Evolutionary conservation across 768 basidiomycete genomes (phyloP).

Genomic region (Lactifluus pinguis): DNA sequence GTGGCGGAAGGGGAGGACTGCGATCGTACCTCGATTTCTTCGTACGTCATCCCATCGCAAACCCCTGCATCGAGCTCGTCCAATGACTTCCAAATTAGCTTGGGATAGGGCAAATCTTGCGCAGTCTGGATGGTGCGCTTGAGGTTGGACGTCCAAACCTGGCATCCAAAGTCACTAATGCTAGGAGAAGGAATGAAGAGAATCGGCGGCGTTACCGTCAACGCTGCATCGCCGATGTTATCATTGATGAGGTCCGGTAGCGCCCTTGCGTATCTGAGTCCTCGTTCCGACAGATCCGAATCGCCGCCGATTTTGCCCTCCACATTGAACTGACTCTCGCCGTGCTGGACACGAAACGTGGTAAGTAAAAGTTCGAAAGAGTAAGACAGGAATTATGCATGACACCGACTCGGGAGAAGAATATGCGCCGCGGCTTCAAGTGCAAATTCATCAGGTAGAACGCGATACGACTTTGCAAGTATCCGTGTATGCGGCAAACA

Average conservation of each 20-base stretch:
- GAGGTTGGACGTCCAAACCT: conserved; percentile 99
- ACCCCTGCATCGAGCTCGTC: conserved; percentile 99
- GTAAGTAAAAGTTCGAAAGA: conserved; percentile 4
- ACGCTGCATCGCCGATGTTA: conserved; percentile 79
- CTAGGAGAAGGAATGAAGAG: neutral
- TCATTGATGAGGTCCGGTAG: conserved; percentile 82
- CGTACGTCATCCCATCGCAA: conserved; percentile 99
- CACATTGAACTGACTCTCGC: conserved; percentile 95
- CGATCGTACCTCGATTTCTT: conserved; percentile 81
- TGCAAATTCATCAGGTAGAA: conserved; percentile 99
- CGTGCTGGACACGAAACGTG: conserved; percentile 55
- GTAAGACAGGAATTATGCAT: neutral
- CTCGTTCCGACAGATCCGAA: conserved; percentile 74
- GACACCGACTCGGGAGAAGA: conserved; percentile 75
- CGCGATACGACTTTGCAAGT: conserved; percentile 92
- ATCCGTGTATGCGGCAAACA: conserved; percentile 82
- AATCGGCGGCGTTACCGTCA: conserved; percentile 48
- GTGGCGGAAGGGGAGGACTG: neutral
- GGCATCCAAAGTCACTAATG: neutral
- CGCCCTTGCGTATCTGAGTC: conserved; percentile 76
- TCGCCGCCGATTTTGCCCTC: conserved; percentile 99
- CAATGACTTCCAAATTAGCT: conserved; percentile 96
- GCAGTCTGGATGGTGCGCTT: conserved; percentile 89
- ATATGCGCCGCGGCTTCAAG: conserved; percentile 92
- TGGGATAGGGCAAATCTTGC: conserved; percentile 69